phyloP scores from a whole-genome alignment of 441 rosid genomes.

The Syzygium syzygioides region DNA sequence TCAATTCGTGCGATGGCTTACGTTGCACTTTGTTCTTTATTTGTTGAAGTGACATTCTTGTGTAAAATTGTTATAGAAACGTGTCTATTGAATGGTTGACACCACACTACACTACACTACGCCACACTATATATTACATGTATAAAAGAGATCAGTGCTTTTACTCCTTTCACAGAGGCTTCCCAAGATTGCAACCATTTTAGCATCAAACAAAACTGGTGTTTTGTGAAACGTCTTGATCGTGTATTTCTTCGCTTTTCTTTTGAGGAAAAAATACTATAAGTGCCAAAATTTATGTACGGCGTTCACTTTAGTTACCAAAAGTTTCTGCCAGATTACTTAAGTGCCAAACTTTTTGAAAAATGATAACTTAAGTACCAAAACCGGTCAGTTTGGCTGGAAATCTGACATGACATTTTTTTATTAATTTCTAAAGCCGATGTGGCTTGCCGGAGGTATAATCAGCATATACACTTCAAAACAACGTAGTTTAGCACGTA shows the following conservation, averaged over 20 bases:
- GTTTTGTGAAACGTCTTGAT: neutral
- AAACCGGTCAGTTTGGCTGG: too few species aligned
- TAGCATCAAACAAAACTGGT: fast-evolving
- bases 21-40: neutral
- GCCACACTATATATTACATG: too few species aligned
- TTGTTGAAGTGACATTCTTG: constrained; percentile 5
- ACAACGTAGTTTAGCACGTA: too few species aligned
- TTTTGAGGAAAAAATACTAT: too few species aligned
- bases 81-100: neutral
- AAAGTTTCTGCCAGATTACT: neutral
- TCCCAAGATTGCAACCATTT: fast-evolving
- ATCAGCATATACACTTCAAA: too few species aligned
- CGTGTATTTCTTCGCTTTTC: neutral
- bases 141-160: fast-evolving
- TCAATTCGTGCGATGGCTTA: fast-evolving
- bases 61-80: neutral
- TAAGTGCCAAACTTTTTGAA: too few species aligned
- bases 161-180: neutral
- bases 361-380: too few species aligned
- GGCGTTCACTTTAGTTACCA: too few species aligned
- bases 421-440: too few species aligned
- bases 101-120: neutral
- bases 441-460: too few species aligned
- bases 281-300: too few species aligned
- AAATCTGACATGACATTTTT: too few species aligned